A percentile compares a stretch with the other conserved stretches of the same genome.
Evolutionary conservation across 331 rosid species (phyloP).

Genomic region (Saraca asoca): DNA sequence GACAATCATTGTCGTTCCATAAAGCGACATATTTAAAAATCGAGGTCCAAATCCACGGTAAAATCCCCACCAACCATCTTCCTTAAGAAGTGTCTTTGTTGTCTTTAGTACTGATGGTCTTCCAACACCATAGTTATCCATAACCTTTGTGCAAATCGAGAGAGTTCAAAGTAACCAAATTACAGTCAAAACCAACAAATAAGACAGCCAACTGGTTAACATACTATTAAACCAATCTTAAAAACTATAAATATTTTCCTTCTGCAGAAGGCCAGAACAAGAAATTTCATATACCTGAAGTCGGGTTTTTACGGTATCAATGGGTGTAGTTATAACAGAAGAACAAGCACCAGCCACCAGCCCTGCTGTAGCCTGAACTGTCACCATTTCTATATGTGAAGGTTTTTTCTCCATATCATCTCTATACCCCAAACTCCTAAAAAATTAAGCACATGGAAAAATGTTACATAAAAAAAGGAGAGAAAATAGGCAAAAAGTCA

Average conservation of each 20-base stretch:
- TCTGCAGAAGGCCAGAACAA: conserved; percentile 12
- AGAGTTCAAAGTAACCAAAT: too few relatives aligned
- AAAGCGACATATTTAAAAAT: conserved; percentile 81
- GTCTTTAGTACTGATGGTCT: conserved; percentile 84
- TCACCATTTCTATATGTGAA: conserved; percentile 70
- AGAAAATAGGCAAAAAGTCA: neutral
- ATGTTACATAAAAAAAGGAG: neutral
- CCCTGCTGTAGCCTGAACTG: conserved; percentile 86
- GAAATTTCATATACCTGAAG: conserved; percentile 61
- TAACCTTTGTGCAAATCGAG: conserved; percentile 56
- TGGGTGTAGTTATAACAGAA: conserved; percentile 74
- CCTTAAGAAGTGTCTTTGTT: conserved; percentile 57
- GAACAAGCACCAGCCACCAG: conserved; percentile 87
- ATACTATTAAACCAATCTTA: conserved; percentile 2
- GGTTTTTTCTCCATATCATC: conserved; percentile 65
- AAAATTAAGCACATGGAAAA: conserved; percentile 12
- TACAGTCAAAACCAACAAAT: conserved; percentile 14
- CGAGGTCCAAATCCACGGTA: conserved; percentile 89
- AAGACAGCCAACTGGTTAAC: conserved; percentile 17
- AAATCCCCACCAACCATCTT: conserved; percentile 94
- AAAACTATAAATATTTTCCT: conserved; percentile 3
- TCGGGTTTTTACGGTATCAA: conserved; percentile 83
- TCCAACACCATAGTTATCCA: conserved; percentile 71
- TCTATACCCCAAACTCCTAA: conserved; percentile 64
- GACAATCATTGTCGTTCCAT: conserved; percentile 87